phyloP scores from a whole-genome alignment of 2,329 filamentous ascomycete species.

The Trematosphaeria pertusa region DNA sequence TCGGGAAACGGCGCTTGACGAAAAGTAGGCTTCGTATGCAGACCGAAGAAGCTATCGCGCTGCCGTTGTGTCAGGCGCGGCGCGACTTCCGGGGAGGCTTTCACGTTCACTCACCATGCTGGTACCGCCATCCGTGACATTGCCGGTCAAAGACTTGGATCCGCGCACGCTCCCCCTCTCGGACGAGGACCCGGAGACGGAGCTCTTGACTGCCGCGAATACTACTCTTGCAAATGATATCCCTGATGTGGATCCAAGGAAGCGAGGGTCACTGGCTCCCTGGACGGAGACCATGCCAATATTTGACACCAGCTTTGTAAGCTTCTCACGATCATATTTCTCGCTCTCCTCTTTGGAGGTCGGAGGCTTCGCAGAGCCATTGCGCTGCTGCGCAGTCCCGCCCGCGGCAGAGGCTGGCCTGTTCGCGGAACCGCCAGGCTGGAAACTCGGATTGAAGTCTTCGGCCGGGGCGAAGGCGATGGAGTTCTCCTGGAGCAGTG shows the following conservation, averaged over 20 bases:
- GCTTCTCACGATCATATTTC: conserved; percentile 64
- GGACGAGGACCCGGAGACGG: conserved; percentile 61
- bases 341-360: conserved; percentile 49
- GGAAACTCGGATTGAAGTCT: conserved; percentile 61
- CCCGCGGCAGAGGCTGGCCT: conserved; percentile 27
- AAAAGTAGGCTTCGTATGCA: conserved; percentile 89
- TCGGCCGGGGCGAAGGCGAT: conserved; percentile 75
- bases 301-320: conserved; percentile 72
- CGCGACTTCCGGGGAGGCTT: too few relatives aligned
- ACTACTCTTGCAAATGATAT: conserved; percentile 95
- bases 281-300: conserved; percentile 79
- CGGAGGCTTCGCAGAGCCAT: conserved; percentile 25
- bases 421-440: conserved; percentile 36
- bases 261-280: conserved; percentile 78
- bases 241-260: conserved; percentile 83
- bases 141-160: conserved; percentile 60
- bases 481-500: conserved; percentile 71
- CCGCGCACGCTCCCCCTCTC: conserved; percentile 69
- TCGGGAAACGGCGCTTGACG: conserved; percentile 85
- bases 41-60: conserved; percentile 95
- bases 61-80: too few relatives aligned
- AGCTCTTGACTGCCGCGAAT: conserved; percentile 88
- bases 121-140: conserved; percentile 66
- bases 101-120: too few relatives aligned
- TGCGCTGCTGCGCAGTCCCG: conserved; percentile 26